phyloP scores from a whole-genome alignment of 345 rosid species.

The Laguncularia racemosa region DNA sequence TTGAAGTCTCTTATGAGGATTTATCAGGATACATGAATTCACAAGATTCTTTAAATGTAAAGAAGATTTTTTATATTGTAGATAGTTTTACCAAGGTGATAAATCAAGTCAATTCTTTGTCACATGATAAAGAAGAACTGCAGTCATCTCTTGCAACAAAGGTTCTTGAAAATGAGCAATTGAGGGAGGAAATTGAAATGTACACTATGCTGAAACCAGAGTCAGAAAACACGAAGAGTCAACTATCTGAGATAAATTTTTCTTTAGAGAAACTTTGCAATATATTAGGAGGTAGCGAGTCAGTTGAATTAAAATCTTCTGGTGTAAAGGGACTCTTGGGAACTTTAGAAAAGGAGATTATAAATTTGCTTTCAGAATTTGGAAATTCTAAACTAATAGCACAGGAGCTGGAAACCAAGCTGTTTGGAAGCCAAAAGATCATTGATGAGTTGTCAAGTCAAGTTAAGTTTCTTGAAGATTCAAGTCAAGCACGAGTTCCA shows the following conservation, averaged over 20 bases:
- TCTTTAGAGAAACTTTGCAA: slow-evolving; percentile 46
- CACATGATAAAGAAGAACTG: slow-evolving; percentile 46
- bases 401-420: slow-evolving; percentile 55
- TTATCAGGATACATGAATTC: slow-evolving; percentile 25
- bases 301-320: slow-evolving; percentile 24
- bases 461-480: slow-evolving; percentile 58
- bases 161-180: slow-evolving; percentile 48
- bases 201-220: slow-evolving; percentile 24
- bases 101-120: slow-evolving; percentile 40
- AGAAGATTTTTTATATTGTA: slow-evolving; percentile 49
- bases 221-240: slow-evolving; percentile 38
- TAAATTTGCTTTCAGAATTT: slow-evolving; percentile 40
- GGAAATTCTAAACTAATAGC: slow-evolving; percentile 51
- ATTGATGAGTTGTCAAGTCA: slow-evolving; percentile 52
- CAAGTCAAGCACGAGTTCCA: slow-evolving; percentile 31
- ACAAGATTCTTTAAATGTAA: slow-evolving; percentile 31
- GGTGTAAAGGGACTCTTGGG: slow-evolving; percentile 35
- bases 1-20: slow-evolving; percentile 37
- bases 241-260: slow-evolving; percentile 38
- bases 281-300: slow-evolving; percentile 38
- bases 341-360: slow-evolving; percentile 42
- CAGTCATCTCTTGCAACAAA: slow-evolving; percentile 40
- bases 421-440: slow-evolving; percentile 57
- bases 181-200: slow-evolving; percentile 40
- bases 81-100: slow-evolving; percentile 44